Percentiles rank a stretch among this genome's conserved stretches.
These are phyloP conservation scores for Omphalotus guepiniiformis DNA, from an alignment of 768 basidiomycete genomes.

Conservation along the genomic window DNA sequence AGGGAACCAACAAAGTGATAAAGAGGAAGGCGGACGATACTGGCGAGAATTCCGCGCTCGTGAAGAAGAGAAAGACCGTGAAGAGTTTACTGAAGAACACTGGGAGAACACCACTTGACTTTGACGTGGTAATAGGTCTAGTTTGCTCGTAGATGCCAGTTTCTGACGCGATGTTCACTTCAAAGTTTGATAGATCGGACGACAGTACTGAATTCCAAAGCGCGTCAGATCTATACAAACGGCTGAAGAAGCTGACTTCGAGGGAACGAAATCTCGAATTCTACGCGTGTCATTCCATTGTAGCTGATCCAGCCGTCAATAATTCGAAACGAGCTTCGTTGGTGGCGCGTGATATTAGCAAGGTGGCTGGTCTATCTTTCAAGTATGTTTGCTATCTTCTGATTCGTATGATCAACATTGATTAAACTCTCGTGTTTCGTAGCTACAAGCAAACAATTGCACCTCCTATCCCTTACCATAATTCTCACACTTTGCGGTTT, in stretches of 20 bases:
- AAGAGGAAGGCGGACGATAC: neutral
- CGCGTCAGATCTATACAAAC: neutral
- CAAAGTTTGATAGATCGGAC: too few species aligned
- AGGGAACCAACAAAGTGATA: neutral
- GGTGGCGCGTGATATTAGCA: conserved; percentile 1
- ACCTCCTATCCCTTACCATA: neutral
- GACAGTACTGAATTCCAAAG: conserved; percentile 4
- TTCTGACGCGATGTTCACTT: too few species aligned
- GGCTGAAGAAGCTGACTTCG: neutral
- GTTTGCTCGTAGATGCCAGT: too few species aligned
- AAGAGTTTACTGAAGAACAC: too few species aligned
- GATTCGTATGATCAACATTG: too few species aligned
- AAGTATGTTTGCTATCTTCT: neutral
- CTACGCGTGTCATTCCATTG: conserved; percentile 3
- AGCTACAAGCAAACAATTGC: neutral
- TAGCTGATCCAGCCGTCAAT: conserved; percentile 1
- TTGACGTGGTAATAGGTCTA: too few species aligned
- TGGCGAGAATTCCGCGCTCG: too few species aligned
- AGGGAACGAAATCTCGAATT: neutral
- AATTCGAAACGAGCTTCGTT: neutral
- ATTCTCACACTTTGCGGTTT: neutral
- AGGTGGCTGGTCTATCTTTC: neutral
- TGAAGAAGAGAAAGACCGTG: too few species aligned
- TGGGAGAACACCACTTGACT: too few species aligned
- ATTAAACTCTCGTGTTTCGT: neutral